Percentiles rank a stretch among this genome's conserved stretches.
Evolutionary conservation across 2,329 filamentous ascomycete genomes (phyloP).

Genomic region (Aaosphaeria arxii): DNA sequence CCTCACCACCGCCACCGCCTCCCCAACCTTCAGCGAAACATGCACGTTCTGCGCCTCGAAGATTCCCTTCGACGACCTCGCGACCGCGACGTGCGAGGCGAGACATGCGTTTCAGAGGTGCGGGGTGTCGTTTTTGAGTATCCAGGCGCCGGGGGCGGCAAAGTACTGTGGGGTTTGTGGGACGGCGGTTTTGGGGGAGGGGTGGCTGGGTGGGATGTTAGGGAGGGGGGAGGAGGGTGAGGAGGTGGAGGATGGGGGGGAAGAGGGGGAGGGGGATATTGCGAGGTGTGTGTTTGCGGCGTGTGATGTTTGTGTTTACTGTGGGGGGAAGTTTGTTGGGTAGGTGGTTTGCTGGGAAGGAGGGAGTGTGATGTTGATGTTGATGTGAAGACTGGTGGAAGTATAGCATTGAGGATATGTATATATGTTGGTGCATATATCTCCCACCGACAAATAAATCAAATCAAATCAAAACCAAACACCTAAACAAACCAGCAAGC

Average conservation of each 20-base stretch:
- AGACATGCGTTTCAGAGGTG: conserved; percentile 57
- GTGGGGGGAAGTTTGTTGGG: conserved; percentile 33
- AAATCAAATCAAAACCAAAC: too few species aligned
- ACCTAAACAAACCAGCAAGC: too few species aligned
- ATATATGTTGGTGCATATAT: not conserved
- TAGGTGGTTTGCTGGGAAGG: conserved; percentile 6
- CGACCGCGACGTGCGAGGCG: conserved; percentile 46
- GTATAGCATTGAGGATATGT: not conserved
- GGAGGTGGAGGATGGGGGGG: conserved; percentile 3
- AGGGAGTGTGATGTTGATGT: not conserved
- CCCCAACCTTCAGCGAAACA: conserved; percentile 34
- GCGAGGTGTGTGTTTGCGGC: conserved; percentile 19
- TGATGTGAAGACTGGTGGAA: not conserved
- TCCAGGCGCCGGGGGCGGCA: conserved; percentile 53
- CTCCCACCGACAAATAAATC: too few species aligned
- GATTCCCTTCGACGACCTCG: conserved; percentile 48
- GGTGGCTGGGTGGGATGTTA: conserved; percentile 28
- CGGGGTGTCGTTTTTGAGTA: conserved; percentile 52
- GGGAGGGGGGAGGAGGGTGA: not conserved
- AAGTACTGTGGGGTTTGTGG: conserved; percentile 55
- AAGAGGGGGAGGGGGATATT: not conserved
- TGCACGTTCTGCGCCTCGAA: conserved; percentile 52
- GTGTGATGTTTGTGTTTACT: conserved; percentile 38
- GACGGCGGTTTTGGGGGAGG: conserved; percentile 48
- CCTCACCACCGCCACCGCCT: conserved; percentile 5